phyloP scores from a whole-genome alignment of 306 rosid genomes.

The Castanea crenata region DNA sequence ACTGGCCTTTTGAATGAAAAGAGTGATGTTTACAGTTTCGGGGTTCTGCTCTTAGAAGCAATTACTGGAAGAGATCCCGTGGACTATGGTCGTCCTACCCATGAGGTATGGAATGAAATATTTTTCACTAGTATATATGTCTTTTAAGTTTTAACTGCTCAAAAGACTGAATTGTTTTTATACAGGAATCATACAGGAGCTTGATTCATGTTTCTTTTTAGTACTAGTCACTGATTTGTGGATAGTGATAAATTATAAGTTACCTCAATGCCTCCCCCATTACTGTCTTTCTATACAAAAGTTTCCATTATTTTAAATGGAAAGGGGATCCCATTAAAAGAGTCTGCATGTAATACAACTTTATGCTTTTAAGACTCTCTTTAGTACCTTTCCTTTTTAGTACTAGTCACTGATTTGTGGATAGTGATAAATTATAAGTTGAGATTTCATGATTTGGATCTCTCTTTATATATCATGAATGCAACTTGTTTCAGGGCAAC shows the following conservation, averaged over 20 bases:
- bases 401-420: conserved; percentile 1
- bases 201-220: conserved; percentile 16
- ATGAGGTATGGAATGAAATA: conserved; percentile 54
- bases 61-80: conserved; percentile 95
- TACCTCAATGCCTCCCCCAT: background rate
- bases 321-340: background rate
- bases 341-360: background rate
- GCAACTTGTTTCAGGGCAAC: background rate
- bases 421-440: background rate
- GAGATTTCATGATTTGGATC: conserved; percentile 6
- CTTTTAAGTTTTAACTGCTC: background rate
- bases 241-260: background rate
- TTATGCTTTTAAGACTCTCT: background rate
- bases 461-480: background rate
- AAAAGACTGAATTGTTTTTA: background rate
- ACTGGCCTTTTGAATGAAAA: conserved; percentile 88
- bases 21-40: conserved; percentile 93
- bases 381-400: background rate
- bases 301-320: background rate
- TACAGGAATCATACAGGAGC: conserved; percentile 6
- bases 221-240: background rate
- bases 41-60: conserved; percentile 80
- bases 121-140: conserved; percentile 1
- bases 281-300: background rate
- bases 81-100: conserved; percentile 76